phyloP scores from a whole-genome alignment of 352 stramenopile genomes.

The Phytopythium delawarense region DNA sequence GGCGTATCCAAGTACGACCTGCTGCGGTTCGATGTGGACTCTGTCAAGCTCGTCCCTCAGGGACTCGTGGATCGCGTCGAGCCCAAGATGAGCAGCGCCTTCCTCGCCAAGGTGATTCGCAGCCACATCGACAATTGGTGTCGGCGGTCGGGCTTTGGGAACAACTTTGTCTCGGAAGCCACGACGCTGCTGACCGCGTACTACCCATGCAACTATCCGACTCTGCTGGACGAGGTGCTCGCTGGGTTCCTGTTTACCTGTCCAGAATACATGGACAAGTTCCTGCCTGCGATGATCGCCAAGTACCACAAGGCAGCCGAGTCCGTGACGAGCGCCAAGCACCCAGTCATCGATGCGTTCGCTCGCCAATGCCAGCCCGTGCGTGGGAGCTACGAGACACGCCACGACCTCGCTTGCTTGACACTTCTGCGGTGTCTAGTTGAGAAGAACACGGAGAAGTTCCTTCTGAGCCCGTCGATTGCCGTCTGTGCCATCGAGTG shows the following conservation, averaged over 20 bases:
- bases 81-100: slow-evolving; percentile 41
- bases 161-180: slow-evolving; percentile 65
- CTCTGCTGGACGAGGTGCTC: slow-evolving; percentile 78
- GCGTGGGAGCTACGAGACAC: slow-evolving; percentile 11
- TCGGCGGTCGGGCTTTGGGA: slow-evolving; percentile 52
- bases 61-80: slow-evolving; percentile 84
- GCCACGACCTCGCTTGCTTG: slow-evolving; percentile 63
- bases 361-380: slow-evolving; percentile 10
- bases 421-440: slow-evolving; percentile 72
- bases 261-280: slow-evolving; percentile 62
- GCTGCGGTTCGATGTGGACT: slow-evolving; percentile 66
- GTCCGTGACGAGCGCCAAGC: slow-evolving; percentile 50
- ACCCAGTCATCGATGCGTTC: slow-evolving; percentile 67
- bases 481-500: slow-evolving; percentile 52
- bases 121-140: slow-evolving; percentile 78
- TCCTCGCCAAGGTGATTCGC: slow-evolving; percentile 42
- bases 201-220: slow-evolving; percentile 80
- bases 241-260: slow-evolving; percentile 71
- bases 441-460: slow-evolving; percentile 72
- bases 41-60: slow-evolving; percentile 72
- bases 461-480: slow-evolving; percentile 72
- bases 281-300: slow-evolving; percentile 66
- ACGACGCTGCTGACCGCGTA: slow-evolving; percentile 71
- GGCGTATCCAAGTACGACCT: slow-evolving; percentile 38
- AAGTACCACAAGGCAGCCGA: slow-evolving; percentile 66